Evolutionary conservation across 202 grass and related monocot species (phyloP), one percentile per base, ranked within the genome.

Genomic region (Panicum hallii): DNA sequence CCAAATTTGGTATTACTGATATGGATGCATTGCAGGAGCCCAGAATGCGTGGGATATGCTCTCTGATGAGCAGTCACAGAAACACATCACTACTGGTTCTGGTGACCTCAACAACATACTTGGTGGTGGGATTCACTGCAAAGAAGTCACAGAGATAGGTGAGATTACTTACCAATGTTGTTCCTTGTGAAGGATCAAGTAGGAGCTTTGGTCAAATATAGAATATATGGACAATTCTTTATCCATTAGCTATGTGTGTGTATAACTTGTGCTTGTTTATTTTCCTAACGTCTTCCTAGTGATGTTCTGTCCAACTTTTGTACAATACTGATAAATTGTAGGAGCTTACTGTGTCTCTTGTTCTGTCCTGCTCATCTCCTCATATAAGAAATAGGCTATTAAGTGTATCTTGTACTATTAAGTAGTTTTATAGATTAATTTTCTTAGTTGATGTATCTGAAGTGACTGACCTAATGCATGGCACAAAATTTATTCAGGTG

Each of bases 121-220:
- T 79, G 93, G 96, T 91, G 96, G 91, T 65, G 96, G 93, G 50
- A 94, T 99, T 86, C 96, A 91, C 82, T 99, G 93, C 83, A 94
- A 94, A 91, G 91, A 95, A 89, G 96, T 99, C 73, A 94, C 96
- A 5, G 96, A 96, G 91, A 84, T 99, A 78, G 96, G 96, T 99
- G 76, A 69, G 80, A 15, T 77, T 67, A 11, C 55, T 30, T 75
- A 67, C 62, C 44, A 68, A 72, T 77, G 20, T 73, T 0, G 16
- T 17, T 77, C 32, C 19, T 64, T 70, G 19, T 36, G 47, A 70
- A 50, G 26, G 19, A 40, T 47, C 20, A 20, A 61, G 9, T 61
- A 60, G 57, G 49, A 42, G 47, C 10, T 79, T 71, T 73, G 40
- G 30, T 48, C 48, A 75, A 58, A 16, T n/a, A 82, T 43, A 87